Percentiles rank a stretch among this genome's conserved stretches.
Conservation (phyloP, 768 basidiomycete genomes). For the Hygrophoropsis aurantiaca region DNA sequence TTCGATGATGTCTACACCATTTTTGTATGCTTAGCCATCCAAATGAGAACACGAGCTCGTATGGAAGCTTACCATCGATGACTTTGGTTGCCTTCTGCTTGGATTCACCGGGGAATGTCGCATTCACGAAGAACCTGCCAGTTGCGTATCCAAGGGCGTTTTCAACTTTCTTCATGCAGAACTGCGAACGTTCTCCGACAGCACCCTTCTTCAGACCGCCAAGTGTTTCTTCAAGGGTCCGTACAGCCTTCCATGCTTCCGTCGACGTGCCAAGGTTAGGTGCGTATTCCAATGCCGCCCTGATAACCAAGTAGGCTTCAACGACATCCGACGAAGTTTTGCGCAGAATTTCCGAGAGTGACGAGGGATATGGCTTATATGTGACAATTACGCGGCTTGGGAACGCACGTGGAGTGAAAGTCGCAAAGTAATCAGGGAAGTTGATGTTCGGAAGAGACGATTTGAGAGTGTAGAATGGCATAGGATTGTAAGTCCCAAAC, state of each 20-base stretch:
- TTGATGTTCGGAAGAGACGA: constrained; percentile 71
- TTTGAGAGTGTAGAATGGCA: constrained; percentile 66
- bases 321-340: constrained; percentile 67
- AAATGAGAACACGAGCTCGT: not conserved
- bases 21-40: not conserved
- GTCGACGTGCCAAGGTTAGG: constrained; percentile 73
- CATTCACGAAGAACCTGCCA: constrained; percentile 86
- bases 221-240: constrained; percentile 68
- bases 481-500: constrained; percentile 85
- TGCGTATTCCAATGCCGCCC: constrained; percentile 67
- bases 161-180: constrained; percentile 76
- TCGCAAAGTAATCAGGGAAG: constrained; percentile 83
- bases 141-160: constrained; percentile 81
- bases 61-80: constrained; percentile 59
- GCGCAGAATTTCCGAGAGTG: constrained; percentile 68
- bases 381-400: constrained; percentile 79
- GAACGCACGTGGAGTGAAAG: constrained; percentile 77
- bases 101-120: constrained; percentile 77
- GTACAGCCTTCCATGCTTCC: constrained; percentile 74
- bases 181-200: constrained; percentile 78
- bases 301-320: constrained; percentile 85
- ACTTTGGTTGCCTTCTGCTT: constrained; percentile 79
- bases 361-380: constrained; percentile 71
- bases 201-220: constrained; percentile 87
- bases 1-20: constrained; percentile 64